These are phyloP conservation scores for Saussurea involucrata DNA, from an alignment of 129 eudicot genomes.

Conservation along the genomic window DNA sequence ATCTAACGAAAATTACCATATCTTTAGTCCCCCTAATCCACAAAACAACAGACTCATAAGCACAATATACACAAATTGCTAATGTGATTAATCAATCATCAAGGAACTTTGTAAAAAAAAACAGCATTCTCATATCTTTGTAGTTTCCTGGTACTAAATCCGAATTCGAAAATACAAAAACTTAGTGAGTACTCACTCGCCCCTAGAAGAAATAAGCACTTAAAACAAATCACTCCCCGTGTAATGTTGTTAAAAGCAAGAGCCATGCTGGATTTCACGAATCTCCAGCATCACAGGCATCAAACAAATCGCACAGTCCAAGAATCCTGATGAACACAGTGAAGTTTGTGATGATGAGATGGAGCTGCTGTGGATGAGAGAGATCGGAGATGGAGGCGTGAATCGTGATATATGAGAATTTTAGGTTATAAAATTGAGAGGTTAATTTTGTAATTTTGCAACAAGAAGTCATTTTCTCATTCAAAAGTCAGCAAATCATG, in stretches of 20 bases:
- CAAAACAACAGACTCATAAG: not conserved
- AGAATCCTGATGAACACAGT: not conserved
- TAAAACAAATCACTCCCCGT: not conserved
- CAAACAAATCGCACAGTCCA: not conserved
- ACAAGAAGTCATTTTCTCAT: not conserved
- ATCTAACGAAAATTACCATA: conserved; percentile 98
- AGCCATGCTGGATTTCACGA: not conserved
- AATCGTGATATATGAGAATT: too few species aligned
- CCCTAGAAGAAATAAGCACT: conserved; percentile 48
- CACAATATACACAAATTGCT: conserved; percentile 1
- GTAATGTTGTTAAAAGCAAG: not conserved
- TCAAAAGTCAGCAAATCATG: too few species aligned
- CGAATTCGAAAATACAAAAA: conserved; percentile 74
- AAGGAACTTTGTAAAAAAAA: not conserved
- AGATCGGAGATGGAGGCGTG: too few species aligned
- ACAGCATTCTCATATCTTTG: conserved; percentile 53
- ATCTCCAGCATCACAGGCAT: not conserved
- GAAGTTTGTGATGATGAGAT: not conserved
- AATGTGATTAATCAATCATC: not conserved
- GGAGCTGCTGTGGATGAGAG: too few species aligned
- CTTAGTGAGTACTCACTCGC: conserved; percentile 84
- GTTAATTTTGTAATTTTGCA: too few species aligned
- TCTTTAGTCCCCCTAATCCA: conserved; percentile 74
- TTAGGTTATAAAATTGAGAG: too few species aligned
- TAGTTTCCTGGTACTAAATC: conserved; percentile 97